phyloP scores from a whole-genome alignment of 768 basidiomycete genomes.

The Xanthoconium stramineum region DNA sequence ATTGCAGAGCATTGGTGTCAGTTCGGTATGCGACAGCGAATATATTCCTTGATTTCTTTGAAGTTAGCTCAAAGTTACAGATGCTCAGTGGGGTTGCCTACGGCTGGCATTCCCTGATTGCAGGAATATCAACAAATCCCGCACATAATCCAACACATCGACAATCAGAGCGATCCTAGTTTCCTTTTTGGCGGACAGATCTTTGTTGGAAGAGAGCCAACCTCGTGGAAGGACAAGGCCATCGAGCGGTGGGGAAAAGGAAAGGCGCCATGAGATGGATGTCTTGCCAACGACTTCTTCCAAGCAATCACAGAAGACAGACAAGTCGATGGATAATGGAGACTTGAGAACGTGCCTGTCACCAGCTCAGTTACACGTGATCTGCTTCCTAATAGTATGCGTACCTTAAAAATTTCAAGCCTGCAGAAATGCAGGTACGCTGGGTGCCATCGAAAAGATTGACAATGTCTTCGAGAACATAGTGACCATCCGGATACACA shows the following conservation, averaged over 20 bases:
- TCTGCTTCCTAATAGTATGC: slow-evolving; percentile 1
- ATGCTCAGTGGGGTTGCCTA: slow-evolving; percentile 10
- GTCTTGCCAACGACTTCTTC: slow-evolving; percentile 46
- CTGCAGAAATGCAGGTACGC: slow-evolving; percentile 29
- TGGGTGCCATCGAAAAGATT: slow-evolving; percentile 27
- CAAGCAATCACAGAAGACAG: slow-evolving; percentile 48
- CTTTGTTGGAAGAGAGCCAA: slow-evolving; percentile 40
- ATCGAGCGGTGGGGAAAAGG: slow-evolving; percentile 31
- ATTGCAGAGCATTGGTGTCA: slow-evolving; percentile 26
- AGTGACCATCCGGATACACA: slow-evolving; percentile 13
- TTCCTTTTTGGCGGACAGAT: slow-evolving; percentile 13
- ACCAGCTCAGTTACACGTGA: slow-evolving; percentile 18
- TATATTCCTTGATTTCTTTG: background rate
- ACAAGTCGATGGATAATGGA: slow-evolving; percentile 41
- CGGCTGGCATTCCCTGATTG: slow-evolving; percentile 28
- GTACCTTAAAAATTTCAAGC: slow-evolving; percentile 40
- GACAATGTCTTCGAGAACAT: slow-evolving; percentile 35
- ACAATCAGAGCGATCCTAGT: slow-evolving; percentile 40
- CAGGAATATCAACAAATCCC: slow-evolving; percentile 27
- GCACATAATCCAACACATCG: slow-evolving; percentile 19
- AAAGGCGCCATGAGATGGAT: slow-evolving; percentile 35
- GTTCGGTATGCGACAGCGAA: slow-evolving; percentile 2
- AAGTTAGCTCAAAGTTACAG: background rate
- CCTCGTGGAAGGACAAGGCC: slow-evolving; percentile 50
- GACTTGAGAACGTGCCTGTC: slow-evolving; percentile 44